Base-by-base conservation (phyloP, 345 rosid genomes). In the Cardamine chenopodiifolia region DNA sequence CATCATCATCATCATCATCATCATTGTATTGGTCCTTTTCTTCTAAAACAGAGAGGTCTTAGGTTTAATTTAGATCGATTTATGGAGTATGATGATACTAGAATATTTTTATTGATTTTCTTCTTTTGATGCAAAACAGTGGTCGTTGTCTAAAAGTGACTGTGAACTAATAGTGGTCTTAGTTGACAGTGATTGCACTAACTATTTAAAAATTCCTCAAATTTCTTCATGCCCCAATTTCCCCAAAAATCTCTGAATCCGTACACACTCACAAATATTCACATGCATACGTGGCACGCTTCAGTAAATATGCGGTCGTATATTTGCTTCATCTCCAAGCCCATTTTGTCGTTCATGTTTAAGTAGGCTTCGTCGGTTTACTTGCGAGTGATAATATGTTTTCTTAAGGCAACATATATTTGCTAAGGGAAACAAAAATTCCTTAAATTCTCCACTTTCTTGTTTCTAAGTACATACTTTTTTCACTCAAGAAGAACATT, bases 101-200 rank as follows among this genome's bases (percentile, higher is more conserved):
- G 15, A 76, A 76, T 62, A 32, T 60, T 62, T 54, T 70, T 55
- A 45, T 25, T 62, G 66, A 9, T 55, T 44, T 62, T 20, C 61
- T 62, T 69, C 64, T 76, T 76, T 76, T 76, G 66, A 76, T 70
- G 75, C 65, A 35, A 70, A 70, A 47, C 80, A 76, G 71, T 70
- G 45, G 66, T 70, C 66, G 66, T 55, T 70, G 64, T 76, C 80
- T 52, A 76, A 62, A 69, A 70, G 71, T 55, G 75, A 70, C 75
- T 34, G 71, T 55, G 65, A 76, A 76, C 80, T 70, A 76, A 34
- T 29, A 70, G 80, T 76, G 80, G 71, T 70, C 71, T 70, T 69
- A 47, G 42, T 62, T 62, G 71, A 76, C 59, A 69, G 66, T 62
- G 80, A 62, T 70, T 63, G 75, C 66, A 70, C 75, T 54, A 76